Evolutionary conservation across 345 rosid species (phyloP).

Genomic region (Hypericum androsaemum): DNA sequence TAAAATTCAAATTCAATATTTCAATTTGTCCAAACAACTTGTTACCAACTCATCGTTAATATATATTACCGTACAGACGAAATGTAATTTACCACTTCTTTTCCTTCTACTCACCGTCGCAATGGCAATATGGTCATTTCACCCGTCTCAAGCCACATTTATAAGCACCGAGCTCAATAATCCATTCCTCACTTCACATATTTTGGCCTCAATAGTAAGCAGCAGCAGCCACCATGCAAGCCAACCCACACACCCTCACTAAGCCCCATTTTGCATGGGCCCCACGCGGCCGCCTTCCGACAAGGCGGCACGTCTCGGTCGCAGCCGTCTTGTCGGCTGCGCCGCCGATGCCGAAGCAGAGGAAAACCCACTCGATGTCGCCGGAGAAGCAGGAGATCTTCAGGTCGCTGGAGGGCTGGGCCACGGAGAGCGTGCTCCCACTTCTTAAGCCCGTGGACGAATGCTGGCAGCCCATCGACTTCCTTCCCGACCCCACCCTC

Average conservation of each 20-base stretch:
- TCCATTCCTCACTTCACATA: too few relatives aligned
- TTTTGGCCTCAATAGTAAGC: too few relatives aligned
- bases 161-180: too few relatives aligned
- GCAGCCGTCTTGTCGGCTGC: slow-evolving; percentile 22
- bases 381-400: slow-evolving; percentile 50
- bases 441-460: slow-evolving; percentile 60
- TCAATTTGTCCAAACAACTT: too few relatives aligned
- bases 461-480: slow-evolving; percentile 61
- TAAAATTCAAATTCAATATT: too few relatives aligned
- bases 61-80: too few relatives aligned
- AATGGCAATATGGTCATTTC: too few relatives aligned
- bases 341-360: slow-evolving; percentile 15
- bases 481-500: slow-evolving; percentile 40
- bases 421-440: slow-evolving; percentile 34
- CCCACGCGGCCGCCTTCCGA: slow-evolving; percentile 2
- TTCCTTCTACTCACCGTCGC: too few relatives aligned
- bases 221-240: slow-evolving; percentile 25
- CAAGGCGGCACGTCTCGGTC: slow-evolving; percentile 13
- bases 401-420: slow-evolving; percentile 62
- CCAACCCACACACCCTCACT: slow-evolving; percentile 16
- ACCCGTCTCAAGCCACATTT: too few relatives aligned
- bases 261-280: slow-evolving; percentile 7
- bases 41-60: too few relatives aligned
- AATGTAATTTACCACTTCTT: too few relatives aligned
- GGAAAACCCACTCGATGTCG: slow-evolving; percentile 50